Conservation (phyloP, 441 rosid species). For the Brassica hybrid region DNA sequence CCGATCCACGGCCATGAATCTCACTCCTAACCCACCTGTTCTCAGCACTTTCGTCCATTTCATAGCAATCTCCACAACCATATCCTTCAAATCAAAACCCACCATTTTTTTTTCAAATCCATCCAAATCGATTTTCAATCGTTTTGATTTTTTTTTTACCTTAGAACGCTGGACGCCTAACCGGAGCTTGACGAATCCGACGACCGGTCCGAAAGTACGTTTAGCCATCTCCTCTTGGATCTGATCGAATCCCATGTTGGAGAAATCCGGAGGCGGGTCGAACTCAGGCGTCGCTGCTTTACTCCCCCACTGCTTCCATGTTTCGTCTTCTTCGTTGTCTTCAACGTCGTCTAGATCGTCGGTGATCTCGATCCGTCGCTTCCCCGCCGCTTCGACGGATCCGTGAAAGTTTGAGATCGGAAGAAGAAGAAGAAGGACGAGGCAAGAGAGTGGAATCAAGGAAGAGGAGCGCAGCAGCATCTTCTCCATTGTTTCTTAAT, state of each 20-base stretch:
- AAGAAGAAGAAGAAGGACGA: slow-evolving; percentile 29
- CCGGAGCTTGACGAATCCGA: slow-evolving; percentile 92
- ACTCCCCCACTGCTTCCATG: slow-evolving; percentile 92
- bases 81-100: slow-evolving; percentile 47
- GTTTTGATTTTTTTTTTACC: slow-evolving; percentile 44
- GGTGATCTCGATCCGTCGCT: slow-evolving; percentile 68
- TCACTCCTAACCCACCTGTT: slow-evolving; percentile 75
- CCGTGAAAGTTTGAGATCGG: slow-evolving; percentile 27
- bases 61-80: slow-evolving; percentile 66
- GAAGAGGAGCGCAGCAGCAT: neutral
- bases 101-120: neutral
- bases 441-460: slow-evolving; percentile 37
- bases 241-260: slow-evolving; percentile 59
- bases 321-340: slow-evolving; percentile 91
- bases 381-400: slow-evolving; percentile 57
- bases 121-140: neutral
- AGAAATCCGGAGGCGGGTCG: slow-evolving; percentile 77
- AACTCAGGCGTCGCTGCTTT: slow-evolving; percentile 43
- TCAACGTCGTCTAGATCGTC: slow-evolving; percentile 86
- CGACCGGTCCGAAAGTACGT: slow-evolving; percentile 63
- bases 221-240: slow-evolving; percentile 75
- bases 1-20: slow-evolving; percentile 72
- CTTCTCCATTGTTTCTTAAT: slow-evolving; percentile 17
- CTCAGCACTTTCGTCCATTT: slow-evolving; percentile 76
- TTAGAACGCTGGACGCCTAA: slow-evolving; percentile 61